Conservation (phyloP, 2,329 filamentous ascomycete genomes). For the Xylariaceae sp. region DNA sequence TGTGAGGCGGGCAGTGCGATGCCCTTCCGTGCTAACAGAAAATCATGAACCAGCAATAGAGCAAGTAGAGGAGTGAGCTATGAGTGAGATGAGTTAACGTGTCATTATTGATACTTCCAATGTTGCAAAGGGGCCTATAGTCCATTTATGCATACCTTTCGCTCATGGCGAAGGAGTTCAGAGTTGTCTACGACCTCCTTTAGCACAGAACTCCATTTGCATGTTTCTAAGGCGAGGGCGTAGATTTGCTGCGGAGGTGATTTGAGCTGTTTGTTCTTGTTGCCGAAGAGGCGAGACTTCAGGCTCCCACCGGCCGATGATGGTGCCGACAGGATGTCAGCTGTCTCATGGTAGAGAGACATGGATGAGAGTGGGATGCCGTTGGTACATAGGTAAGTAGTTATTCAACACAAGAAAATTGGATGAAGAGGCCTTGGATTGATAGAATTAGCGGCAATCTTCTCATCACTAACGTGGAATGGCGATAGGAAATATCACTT, state of each 20-base stretch:
- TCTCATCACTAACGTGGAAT: too few relatives aligned
- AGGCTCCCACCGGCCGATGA: constrained; percentile 71
- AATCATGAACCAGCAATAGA: constrained; percentile 78
- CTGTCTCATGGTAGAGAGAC: constrained; percentile 94
- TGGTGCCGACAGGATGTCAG: constrained; percentile 61
- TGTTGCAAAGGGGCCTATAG: too few relatives aligned
- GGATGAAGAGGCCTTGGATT: too few relatives aligned
- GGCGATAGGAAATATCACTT: too few relatives aligned
- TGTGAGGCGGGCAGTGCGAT: constrained; percentile 77
- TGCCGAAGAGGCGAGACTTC: constrained; percentile 72
- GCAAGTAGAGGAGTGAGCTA: constrained; percentile 77
- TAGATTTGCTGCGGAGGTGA: constrained; percentile 78
- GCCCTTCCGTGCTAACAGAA: constrained; percentile 73
- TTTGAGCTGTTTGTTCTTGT: constrained; percentile 61
- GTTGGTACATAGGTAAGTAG: constrained; percentile 10
- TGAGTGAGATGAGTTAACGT: constrained; percentile 28
- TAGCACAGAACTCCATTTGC: constrained; percentile 83
- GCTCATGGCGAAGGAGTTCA: constrained; percentile 70
- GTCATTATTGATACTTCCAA: constrained; percentile 6
- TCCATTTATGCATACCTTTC: constrained; percentile 58
- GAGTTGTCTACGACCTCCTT: constrained; percentile 85
- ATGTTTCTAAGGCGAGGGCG: constrained; percentile 76
- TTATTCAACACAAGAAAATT: too few relatives aligned
- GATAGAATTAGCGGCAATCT: too few relatives aligned
- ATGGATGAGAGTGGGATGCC: constrained; percentile 43